These are phyloP conservation scores for Kockiozyma suomiensis DNA, from an alignment of 805 yeast species.

Conservation along the genomic window DNA sequence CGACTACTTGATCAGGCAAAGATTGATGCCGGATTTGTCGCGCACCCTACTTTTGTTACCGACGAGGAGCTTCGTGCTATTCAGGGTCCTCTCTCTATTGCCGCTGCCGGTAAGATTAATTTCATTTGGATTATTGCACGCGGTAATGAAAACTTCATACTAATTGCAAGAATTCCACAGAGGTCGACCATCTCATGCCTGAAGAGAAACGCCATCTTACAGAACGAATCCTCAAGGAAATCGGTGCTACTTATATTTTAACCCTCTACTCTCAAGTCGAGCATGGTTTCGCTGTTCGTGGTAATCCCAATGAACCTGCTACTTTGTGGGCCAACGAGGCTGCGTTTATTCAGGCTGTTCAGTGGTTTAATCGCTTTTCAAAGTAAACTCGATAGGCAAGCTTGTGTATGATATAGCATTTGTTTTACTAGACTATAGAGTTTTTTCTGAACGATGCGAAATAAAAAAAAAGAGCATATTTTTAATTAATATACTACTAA, in stretches of 20 bases:
- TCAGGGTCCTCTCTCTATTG: slow-evolving; percentile 64
- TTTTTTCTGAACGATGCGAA: not conserved
- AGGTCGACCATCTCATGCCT: slow-evolving; percentile 63
- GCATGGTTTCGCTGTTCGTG: slow-evolving; percentile 83
- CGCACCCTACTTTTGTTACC: slow-evolving; percentile 74
- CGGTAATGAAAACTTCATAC: too few relatives aligned
- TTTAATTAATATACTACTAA: too few relatives aligned
- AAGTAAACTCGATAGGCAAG: too few relatives aligned
- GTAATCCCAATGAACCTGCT: slow-evolving; percentile 59
- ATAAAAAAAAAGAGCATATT: too few relatives aligned
- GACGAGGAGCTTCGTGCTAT: slow-evolving; percentile 65
- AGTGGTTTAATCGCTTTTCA: slow-evolving; percentile 30
- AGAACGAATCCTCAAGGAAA: slow-evolving; percentile 57
- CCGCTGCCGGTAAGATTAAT: slow-evolving; percentile 67
- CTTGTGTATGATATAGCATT: too few relatives aligned
- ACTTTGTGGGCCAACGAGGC: slow-evolving; percentile 69
- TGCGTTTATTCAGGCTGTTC: slow-evolving; percentile 46
- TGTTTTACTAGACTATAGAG: not conserved
- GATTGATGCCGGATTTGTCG: slow-evolving; percentile 58
- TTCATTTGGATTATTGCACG: too few relatives aligned
- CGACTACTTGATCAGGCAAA: slow-evolving; percentile 48
- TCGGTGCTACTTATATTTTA: slow-evolving; percentile 59
- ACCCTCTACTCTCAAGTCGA: slow-evolving; percentile 61
- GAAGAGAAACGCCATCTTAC: slow-evolving; percentile 63
- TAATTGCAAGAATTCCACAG: too few relatives aligned